Percentiles rank a stretch among this genome's conserved stretches.
phyloP scores from a whole-genome alignment of 2,329 filamentous ascomycete genomes.

The Hymenoscyphus repandus region DNA sequence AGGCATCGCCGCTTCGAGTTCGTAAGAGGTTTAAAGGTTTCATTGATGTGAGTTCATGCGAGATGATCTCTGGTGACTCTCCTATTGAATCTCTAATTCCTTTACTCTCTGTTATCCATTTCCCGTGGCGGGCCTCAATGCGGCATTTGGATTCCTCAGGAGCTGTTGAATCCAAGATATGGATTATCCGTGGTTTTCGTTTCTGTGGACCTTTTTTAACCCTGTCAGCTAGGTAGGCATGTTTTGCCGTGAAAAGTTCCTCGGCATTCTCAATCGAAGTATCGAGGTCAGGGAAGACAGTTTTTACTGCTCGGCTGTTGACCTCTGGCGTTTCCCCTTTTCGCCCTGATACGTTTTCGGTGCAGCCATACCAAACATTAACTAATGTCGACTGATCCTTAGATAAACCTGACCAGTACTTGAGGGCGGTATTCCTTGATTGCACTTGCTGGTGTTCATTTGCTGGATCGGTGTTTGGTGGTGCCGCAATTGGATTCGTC shows the following conservation, averaged over 20 bases:
- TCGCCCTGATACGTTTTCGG: background rate
- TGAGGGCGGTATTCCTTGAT: background rate
- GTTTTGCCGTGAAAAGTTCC: conserved; percentile 35
- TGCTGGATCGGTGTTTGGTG: background rate
- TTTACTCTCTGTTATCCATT: background rate
- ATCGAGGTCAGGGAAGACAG: conserved; percentile 62
- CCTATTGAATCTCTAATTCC: background rate
- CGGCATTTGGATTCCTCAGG: background rate
- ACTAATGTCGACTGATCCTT: conserved; percentile 64
- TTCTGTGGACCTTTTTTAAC: background rate
- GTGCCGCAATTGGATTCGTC: conserved; percentile 16
- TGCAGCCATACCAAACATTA: conserved; percentile 51
- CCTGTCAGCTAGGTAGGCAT: background rate
- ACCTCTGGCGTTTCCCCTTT: conserved; percentile 31
- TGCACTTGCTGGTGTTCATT: background rate
- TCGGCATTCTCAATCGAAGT: conserved; percentile 58
- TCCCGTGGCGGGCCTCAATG: background rate
- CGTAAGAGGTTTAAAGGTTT: conserved; percentile 57
- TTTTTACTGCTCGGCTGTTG: conserved; percentile 62
- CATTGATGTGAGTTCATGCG: conserved; percentile 33
- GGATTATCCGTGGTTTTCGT: background rate
- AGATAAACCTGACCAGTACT: conserved; percentile 58
- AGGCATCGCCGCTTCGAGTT: conserved; percentile 63
- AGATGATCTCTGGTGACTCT: conserved; percentile 19
- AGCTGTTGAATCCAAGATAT: background rate